Evolutionary conservation across 1,284 basidiomycete species (phyloP).

Genomic region (Ganoderma multipileum): DNA sequence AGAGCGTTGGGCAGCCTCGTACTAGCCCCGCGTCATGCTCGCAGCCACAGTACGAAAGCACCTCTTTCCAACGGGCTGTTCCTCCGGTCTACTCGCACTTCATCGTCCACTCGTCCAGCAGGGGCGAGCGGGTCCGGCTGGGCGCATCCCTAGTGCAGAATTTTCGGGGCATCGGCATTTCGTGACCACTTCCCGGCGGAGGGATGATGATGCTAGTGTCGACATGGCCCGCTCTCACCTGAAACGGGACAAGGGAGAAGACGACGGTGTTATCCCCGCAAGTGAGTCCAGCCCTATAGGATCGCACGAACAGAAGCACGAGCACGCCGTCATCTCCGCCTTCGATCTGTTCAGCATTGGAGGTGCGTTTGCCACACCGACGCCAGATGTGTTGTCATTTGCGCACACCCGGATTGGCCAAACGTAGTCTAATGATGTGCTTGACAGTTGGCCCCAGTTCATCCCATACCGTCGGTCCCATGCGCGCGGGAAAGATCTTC

Average conservation of each 20-base stretch:
- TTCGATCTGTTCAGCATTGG: constrained; percentile 97
- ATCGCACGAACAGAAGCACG: constrained; percentile 47
- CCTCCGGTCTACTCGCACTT: neutral
- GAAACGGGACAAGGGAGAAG: constrained; percentile 14
- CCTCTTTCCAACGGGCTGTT: constrained; percentile 1
- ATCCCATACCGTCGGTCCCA: constrained; percentile 87
- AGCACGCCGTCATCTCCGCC: constrained; percentile 93
- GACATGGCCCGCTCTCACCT: neutral
- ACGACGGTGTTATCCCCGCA: constrained; percentile 29
- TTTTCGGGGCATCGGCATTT: constrained; percentile 15
- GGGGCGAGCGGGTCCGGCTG: neutral
- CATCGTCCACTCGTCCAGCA: neutral
- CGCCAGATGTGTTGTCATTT: neutral
- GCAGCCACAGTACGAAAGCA: constrained; percentile 9
- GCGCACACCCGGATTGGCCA: neutral
- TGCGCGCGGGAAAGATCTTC: constrained; percentile 92
- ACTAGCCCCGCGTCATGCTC: constrained; percentile 7
- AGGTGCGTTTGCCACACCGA: constrained; percentile 49
- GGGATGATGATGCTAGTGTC: constrained; percentile 8
- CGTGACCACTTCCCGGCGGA: constrained; percentile 8
- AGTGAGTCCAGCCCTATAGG: constrained; percentile 33
- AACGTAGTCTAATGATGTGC: neutral
- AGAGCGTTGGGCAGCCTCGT: neutral
- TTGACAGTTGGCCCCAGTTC: constrained; percentile 61
- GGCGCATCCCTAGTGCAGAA: constrained; percentile 5